Percentiles rank a stretch among this genome's conserved stretches.
Conservation (phyloP, 495 filamentous ascomycete species). For the Neurospora sp. region DNA sequence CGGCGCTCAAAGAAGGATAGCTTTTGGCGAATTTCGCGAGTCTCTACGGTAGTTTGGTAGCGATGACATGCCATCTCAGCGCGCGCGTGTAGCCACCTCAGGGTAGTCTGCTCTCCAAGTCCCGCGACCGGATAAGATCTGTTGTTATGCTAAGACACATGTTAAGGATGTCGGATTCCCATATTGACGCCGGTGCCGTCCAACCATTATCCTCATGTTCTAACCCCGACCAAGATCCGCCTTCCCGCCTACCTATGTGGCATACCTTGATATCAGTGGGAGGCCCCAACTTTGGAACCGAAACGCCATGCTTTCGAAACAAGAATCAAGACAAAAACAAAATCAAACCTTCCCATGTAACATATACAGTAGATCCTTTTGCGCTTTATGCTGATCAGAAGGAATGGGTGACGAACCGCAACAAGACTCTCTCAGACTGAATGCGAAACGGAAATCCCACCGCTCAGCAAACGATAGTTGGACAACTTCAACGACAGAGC, state of each 20-base stretch:
- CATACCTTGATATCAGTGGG: not conserved
- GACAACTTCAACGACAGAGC: slow-evolving; percentile 36
- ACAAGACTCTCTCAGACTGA: not conserved
- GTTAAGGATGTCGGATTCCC: not conserved
- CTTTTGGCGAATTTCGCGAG: too few species aligned
- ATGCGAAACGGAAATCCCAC: slow-evolving; percentile 23
- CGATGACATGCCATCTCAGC: too few species aligned
- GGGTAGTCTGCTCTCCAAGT: not conserved
- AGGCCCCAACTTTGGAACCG: not conserved
- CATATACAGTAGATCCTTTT: not conserved
- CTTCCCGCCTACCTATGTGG: not conserved
- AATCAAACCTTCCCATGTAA: not conserved
- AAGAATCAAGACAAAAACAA: not conserved
- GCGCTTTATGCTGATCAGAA: not conserved
- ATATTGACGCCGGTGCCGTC: not conserved
- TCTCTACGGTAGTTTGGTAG: too few species aligned
- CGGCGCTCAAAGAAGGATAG: too few species aligned
- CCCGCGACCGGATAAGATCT: not conserved
- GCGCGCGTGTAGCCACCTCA: too few species aligned
- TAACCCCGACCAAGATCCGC: not conserved
- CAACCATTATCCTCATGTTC: not conserved
- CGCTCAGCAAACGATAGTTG: slow-evolving; percentile 36
- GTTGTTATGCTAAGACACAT: not conserved
- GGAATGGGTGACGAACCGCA: not conserved
- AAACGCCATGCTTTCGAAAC: not conserved